Conservation (phyloP, 164 flowering plant genomes). For the Piper longum region DNA sequence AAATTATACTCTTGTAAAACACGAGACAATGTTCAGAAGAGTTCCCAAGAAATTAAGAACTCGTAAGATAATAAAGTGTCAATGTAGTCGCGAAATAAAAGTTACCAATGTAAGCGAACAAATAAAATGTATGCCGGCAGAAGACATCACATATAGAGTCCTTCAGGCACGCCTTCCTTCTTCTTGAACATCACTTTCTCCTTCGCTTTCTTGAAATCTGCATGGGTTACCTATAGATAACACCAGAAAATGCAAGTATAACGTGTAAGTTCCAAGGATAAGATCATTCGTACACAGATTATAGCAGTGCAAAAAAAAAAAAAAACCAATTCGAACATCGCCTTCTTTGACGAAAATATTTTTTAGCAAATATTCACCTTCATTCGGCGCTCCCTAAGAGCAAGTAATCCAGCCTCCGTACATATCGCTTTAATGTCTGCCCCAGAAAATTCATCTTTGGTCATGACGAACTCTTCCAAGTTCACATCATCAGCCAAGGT, state of each 20-base stretch:
- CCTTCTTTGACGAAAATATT: neutral
- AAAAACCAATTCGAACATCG: neutral
- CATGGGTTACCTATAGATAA: constrained; percentile 52
- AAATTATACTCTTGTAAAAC: neutral
- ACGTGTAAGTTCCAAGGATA: neutral
- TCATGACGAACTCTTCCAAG: constrained; percentile 89
- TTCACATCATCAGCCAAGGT: constrained; percentile 89
- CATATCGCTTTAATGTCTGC: constrained; percentile 94
- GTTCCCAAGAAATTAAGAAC: neutral
- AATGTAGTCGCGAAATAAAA: neutral
- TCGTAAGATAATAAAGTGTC: neutral
- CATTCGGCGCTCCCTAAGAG: constrained; percentile 87
- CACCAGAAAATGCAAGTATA: neutral
- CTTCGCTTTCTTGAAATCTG: constrained; percentile 88
- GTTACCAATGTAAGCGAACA: no score
- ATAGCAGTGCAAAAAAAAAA: no score
- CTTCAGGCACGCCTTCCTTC: constrained; percentile 96
- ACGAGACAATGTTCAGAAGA: neutral
- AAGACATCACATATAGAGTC: constrained; percentile 56
- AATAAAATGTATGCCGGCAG: no score
- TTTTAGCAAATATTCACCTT: constrained; percentile 32
- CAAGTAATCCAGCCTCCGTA: constrained; percentile 94
- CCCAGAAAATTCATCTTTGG: constrained; percentile 86
- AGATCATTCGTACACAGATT: no score
- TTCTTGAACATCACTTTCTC: constrained; percentile 97